Conservation (phyloP, 2,329 filamentous ascomycete genomes). For the Leptographium flavum region DNA sequence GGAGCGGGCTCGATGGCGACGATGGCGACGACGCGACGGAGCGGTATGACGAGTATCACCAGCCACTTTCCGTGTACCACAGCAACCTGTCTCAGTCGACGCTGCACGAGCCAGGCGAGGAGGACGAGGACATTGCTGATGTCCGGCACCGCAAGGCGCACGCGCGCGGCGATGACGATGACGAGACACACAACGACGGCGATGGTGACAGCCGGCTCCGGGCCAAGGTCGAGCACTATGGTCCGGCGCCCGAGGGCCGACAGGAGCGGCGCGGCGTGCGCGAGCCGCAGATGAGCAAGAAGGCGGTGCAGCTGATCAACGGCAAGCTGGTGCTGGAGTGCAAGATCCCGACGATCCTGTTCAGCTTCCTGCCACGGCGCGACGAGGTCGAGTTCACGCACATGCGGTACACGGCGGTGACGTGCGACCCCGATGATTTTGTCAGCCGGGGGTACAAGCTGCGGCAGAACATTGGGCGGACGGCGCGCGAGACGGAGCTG, state of each 20-base stretch:
- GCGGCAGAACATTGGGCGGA: conserved; percentile 82
- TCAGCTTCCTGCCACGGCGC: conserved; percentile 86
- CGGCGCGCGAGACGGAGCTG: conserved; percentile 81
- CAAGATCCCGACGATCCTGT: conserved; percentile 96
- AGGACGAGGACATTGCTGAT: conserved; percentile 14
- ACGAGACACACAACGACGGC: neutral
- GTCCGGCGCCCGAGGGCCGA: conserved; percentile 71
- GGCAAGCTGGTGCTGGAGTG: conserved; percentile 95
- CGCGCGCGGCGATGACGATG: neutral
- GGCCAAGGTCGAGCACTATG: conserved; percentile 62
- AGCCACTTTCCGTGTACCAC: conserved; percentile 26
- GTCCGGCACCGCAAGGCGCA: neutral
- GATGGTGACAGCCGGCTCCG: neutral
- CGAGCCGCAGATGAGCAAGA: conserved; percentile 75
- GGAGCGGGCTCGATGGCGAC: conserved; percentile 17
- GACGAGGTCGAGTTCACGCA: conserved; percentile 94
- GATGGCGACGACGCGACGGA: conserved; percentile 19
- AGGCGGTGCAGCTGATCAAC: conserved; percentile 92
- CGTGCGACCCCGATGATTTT: conserved; percentile 87
- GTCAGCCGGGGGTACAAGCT: conserved; percentile 85
- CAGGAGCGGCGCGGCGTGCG: conserved; percentile 81
- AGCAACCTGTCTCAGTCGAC: conserved; percentile 36
- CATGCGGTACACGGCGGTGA: conserved; percentile 89
- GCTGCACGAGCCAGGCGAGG: conserved; percentile 28
- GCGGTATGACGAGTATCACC: conserved; percentile 62